Conservation (phyloP, 768 basidiomycete species). For the Podaxis mareebaensis region DNA sequence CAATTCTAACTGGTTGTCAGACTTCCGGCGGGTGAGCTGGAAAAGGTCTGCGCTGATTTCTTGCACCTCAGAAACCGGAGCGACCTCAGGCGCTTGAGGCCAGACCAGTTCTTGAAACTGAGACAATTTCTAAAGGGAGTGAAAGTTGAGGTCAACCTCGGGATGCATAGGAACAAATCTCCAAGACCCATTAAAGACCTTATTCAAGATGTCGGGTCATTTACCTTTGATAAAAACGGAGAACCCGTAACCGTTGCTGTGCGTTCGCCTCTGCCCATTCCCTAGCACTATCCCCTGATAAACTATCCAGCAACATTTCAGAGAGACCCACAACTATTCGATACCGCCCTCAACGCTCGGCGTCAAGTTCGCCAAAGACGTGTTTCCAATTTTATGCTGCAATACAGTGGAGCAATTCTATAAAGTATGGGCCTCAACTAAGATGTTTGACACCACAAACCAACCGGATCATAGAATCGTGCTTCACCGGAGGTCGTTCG, state of each 20-base stretch:
- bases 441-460: background rate
- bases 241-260: slow-evolving; percentile 29
- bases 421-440: slow-evolving; percentile 21
- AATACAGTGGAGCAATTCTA: slow-evolving; percentile 30
- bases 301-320: slow-evolving; percentile 30
- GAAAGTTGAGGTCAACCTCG: slow-evolving; percentile 26
- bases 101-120: slow-evolving; percentile 23
- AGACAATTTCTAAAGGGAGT: slow-evolving; percentile 30
- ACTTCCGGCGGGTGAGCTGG: slow-evolving; percentile 25
- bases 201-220: slow-evolving; percentile 25
- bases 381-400: slow-evolving; percentile 30
- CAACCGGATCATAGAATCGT: slow-evolving; percentile 23
- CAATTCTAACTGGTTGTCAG: slow-evolving; percentile 18
- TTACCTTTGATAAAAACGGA: slow-evolving; percentile 28
- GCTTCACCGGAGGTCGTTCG: slow-evolving; percentile 31
- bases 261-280: background rate
- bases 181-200: slow-evolving; percentile 29
- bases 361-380: slow-evolving; percentile 24
- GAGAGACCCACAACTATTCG: slow-evolving; percentile 19
- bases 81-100: slow-evolving; percentile 19
- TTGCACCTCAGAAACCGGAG: slow-evolving; percentile 19
- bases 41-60: slow-evolving; percentile 24
- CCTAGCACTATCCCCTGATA: background rate
- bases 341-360: slow-evolving; percentile 28
- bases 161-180: slow-evolving; percentile 23